Evolutionary conservation across 768 basidiomycete species (phyloP).

Genomic region (Collybiopsis luxurians): DNA sequence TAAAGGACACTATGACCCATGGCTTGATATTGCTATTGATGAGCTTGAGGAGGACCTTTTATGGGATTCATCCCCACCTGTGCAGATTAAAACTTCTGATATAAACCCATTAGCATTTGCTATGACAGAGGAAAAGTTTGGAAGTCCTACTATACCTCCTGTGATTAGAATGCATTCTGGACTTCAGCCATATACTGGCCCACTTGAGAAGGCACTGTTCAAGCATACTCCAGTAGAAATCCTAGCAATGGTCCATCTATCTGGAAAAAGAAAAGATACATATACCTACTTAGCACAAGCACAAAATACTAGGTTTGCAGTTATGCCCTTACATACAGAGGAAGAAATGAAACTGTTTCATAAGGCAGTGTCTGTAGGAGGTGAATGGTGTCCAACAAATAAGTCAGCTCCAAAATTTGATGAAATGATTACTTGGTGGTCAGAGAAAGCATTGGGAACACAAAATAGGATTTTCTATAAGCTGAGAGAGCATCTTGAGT

Average conservation of each 20-base stretch:
- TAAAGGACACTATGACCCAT: conserved; percentile 16
- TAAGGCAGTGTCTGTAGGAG: not conserved
- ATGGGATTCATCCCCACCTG: conserved; percentile 3
- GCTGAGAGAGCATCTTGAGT: too few species aligned
- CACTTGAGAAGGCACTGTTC: not conserved
- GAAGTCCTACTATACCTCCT: conserved; percentile 14
- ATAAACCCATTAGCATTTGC: conserved; percentile 8
- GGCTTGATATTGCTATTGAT: conserved; percentile 13
- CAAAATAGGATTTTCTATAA: too few species aligned
- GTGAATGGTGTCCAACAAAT: not conserved
- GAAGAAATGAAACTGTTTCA: not conserved
- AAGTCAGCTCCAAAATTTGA: too few species aligned
- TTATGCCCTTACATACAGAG: not conserved
- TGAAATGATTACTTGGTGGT: too few species aligned
- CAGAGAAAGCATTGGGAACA: too few species aligned
- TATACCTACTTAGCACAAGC: not conserved
- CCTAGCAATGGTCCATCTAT: not conserved
- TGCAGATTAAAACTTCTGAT: not conserved
- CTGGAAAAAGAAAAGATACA: not conserved
- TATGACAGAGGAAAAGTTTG: conserved; percentile 10
- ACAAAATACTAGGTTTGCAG: not conserved
- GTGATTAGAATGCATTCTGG: not conserved
- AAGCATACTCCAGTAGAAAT: not conserved
- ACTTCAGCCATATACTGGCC: not conserved
- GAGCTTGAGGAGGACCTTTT: conserved; percentile 9